phyloP scores from a whole-genome alignment of 2,329 filamentous ascomycete genomes.

The Penicillium digitatum region DNA sequence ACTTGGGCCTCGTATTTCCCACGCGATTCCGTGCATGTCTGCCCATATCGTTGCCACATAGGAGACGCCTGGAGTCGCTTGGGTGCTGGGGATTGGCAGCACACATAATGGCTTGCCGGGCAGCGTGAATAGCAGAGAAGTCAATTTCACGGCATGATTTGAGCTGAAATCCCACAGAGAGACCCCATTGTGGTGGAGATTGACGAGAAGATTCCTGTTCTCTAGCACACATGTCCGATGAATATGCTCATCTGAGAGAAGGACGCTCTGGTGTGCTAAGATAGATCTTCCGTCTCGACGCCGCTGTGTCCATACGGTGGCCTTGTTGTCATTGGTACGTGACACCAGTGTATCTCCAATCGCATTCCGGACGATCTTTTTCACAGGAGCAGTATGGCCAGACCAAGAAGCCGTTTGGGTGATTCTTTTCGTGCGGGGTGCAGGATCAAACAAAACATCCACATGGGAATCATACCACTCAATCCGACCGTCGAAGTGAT shows the following conservation, averaged over 20 bases:
- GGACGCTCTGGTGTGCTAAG: conserved; percentile 63
- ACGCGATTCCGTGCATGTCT: conserved; percentile 72
- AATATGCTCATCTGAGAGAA: conserved; percentile 66
- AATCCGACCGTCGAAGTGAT: conserved; percentile 81
- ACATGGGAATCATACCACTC: conserved; percentile 76
- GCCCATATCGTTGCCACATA: conserved; percentile 82
- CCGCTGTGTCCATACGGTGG: conserved; percentile 75
- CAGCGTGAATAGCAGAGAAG: conserved; percentile 55
- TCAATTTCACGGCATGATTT: conserved; percentile 56
- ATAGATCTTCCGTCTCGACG: conserved; percentile 49
- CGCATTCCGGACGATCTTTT: conserved; percentile 82
- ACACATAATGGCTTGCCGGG: conserved; percentile 74
- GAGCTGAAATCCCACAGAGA: conserved; percentile 75
- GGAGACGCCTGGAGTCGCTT: conserved; percentile 53
- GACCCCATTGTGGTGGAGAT: conserved; percentile 66
- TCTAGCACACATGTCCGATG: conserved; percentile 74
- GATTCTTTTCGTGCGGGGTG: conserved; percentile 57
- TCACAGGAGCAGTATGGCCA: conserved; percentile 74
- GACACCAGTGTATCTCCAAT: conserved; percentile 77
- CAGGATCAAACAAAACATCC: conserved; percentile 74
- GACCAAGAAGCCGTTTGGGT: conserved; percentile 68
- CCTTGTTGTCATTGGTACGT: conserved; percentile 71
- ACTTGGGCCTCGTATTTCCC: conserved; percentile 66
- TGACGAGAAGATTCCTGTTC: conserved; percentile 75
- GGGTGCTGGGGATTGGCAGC: conserved; percentile 62